Base-by-base conservation (phyloP, 352 stramenopile species). In the Globisporangium rhizosaccharum region DNA sequence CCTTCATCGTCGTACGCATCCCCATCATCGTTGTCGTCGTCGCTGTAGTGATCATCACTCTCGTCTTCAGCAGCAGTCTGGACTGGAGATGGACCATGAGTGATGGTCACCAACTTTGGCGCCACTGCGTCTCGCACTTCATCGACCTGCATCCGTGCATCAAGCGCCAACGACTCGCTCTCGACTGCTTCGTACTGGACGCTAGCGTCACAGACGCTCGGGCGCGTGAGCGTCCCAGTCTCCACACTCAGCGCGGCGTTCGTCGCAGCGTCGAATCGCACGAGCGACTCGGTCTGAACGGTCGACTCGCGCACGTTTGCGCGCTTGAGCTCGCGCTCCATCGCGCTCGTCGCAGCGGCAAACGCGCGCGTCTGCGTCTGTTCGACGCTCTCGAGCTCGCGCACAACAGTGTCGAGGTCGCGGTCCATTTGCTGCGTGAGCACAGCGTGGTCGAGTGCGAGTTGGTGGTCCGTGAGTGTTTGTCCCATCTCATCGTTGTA, bases 401-500 rank as follows among this genome's bases (percentile, higher is more conserved):
- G 45, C 39, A 77, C 57, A 1, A 85, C 69, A 0, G 76, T 64
- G 0, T 72, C 57, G 18, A 88, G 59, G 49, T 85, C 70, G 3
- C 57, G 56, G 53, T 90, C 79, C 54, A 88, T 84, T 30, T 79
- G 70, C 33, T 71, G 69, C 18, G 79, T 74, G 3, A 88, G 46
- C 0, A 60, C 58, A 39, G 62, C 61, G 45, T 88, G 78, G 44
- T 90, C 74, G 3, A 79, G 64, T 4, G 62, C 69, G 18, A 87
- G 56, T 17, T 87, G 75, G 36, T 90, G 79, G 9, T 41, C 63
- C 0, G 70, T 48, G 9, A 71, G 42, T 47, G 70, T 82, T 1
- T 68, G 59, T 12, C 87, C 73, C 67, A 90, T 77, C 45, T 90
- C 81, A 46, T 87, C 74, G 44, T 88, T 87, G 59, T 88, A 88